Base-by-base conservation (phyloP, 202 grass and related monocot species). In the Hordeum pubiflorum region DNA sequence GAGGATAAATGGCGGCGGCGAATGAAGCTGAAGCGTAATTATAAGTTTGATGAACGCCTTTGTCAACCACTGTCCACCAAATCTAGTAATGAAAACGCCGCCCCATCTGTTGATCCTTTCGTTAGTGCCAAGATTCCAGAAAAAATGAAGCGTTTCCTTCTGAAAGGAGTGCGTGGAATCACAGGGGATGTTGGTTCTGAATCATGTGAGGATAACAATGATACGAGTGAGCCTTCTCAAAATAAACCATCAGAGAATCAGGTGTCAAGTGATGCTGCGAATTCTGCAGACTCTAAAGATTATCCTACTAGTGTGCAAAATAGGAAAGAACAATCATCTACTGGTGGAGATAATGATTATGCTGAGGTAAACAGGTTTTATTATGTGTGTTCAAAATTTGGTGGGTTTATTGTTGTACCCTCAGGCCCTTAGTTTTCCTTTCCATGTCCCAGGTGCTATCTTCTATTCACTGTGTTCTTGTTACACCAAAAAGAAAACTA, bases 1-100 rank as follows among this genome's bases (percentile, higher is more conserved):
- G 92, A 98, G 78, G 95, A 94, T 84, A 94, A 78, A 75, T 98
- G 95, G 95, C 86, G 95, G 13, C 88, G 95, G 29, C 87, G 95
- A 76, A 63, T 83, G 61, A 98, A 98, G 73, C 90, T 98, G 58
- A 98, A 98, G 80, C 86, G 90, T 50, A 98, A 98, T 58, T 98
- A 98, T 86, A 94, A 93, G 80, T 98, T 94, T 76, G 92, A 98
- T 63, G 86, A 94, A 32, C 80, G 77, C 26, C 90, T 98, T 81
- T 94, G 95, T 85, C 88, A 88, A 27, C 86, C 92, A 68, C 79
- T 90, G 69, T 79, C 82, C 7, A 59, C 69, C 56, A 98, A 93
- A 82, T 86, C 83, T 63, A 85, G 58, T 76, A 82, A 76, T 39
- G 85, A 82, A 54, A 72, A 59, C 70, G 74, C 57, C 73, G 58